phyloP scores from a whole-genome alignment of 2,329 filamentous ascomycete genomes.

The Rhynchosporium graminicola region DNA sequence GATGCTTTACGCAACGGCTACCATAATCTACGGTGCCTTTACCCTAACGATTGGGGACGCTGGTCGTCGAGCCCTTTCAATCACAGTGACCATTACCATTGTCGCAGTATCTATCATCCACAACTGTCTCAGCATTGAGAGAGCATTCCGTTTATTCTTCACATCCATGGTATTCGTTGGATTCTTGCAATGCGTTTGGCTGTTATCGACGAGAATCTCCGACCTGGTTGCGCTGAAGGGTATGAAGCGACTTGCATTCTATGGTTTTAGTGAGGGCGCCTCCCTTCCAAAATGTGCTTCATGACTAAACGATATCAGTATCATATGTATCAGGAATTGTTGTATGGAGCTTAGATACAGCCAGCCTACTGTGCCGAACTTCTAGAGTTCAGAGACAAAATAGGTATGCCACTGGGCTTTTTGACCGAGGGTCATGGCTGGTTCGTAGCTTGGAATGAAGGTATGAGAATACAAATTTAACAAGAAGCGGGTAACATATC shows the following conservation, averaged over 20 bases:
- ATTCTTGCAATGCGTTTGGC: slow-evolving; percentile 15
- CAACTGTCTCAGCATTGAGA: slow-evolving; percentile 3
- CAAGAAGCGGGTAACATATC: slow-evolving; percentile 19
- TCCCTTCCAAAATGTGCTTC: background rate
- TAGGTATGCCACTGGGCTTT: slow-evolving; percentile 25
- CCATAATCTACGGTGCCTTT: slow-evolving; percentile 20
- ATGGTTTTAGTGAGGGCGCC: slow-evolving; percentile 17
- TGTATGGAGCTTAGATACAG: slow-evolving; percentile 20
- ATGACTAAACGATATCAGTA: slow-evolving; percentile 3
- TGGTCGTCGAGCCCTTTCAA: background rate
- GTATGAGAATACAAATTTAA: background rate
- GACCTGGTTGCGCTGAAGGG: slow-evolving; percentile 11
- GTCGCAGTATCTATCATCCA: slow-evolving; percentile 3
- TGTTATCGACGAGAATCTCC: slow-evolving; percentile 12
- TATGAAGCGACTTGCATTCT: slow-evolving; percentile 18
- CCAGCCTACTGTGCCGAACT: slow-evolving; percentile 18
- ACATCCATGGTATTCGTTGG: slow-evolving; percentile 14
- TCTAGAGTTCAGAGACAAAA: slow-evolving; percentile 11
- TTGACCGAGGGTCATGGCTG: slow-evolving; percentile 23
- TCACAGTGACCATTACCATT: background rate
- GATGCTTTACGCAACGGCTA: slow-evolving; percentile 22
- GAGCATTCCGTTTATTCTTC: slow-evolving; percentile 15
- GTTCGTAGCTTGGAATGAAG: slow-evolving; percentile 2
- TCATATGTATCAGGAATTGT: slow-evolving; percentile 16
- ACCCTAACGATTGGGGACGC: slow-evolving; percentile 14